phyloP scores from a whole-genome alignment of 495 filamentous ascomycete species.

The Pseudoneurospora amorphoporcata region DNA sequence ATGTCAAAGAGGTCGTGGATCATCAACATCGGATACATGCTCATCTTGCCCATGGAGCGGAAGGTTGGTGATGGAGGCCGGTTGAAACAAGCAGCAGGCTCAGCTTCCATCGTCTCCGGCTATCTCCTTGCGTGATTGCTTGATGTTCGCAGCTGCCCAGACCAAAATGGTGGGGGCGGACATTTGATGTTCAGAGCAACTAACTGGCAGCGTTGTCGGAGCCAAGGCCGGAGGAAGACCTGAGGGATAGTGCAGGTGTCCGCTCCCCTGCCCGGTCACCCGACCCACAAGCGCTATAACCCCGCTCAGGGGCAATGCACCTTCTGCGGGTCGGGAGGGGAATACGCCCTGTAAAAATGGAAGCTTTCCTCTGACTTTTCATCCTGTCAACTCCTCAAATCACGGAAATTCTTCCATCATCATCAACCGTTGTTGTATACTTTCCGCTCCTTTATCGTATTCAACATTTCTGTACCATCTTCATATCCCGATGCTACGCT shows the following conservation, averaged over 20 bases:
- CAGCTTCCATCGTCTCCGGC: background rate
- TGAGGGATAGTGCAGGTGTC: too few species aligned
- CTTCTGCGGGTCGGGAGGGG: background rate
- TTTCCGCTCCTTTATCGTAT: background rate
- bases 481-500: background rate
- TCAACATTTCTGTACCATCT: background rate
- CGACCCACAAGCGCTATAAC: background rate
- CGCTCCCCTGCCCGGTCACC: background rate
- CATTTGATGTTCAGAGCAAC: background rate
- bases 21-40: background rate
- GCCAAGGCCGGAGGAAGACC: background rate
- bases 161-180: background rate
- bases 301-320: background rate
- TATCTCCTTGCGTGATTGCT: background rate
- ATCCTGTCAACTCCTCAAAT: background rate
- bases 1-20: background rate
- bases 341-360: background rate
- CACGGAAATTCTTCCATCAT: background rate
- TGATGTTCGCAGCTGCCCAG: background rate
- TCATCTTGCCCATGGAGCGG: background rate
- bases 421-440: background rate
- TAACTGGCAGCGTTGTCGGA: background rate
- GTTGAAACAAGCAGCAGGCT: background rate
- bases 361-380: background rate
- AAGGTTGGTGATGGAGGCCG: background rate